A percentile compares a stretch with the other conserved stretches of the same genome.
Conservation (phyloP, 1,139 yeast genomes). For the Pichia sp. region DNA sequence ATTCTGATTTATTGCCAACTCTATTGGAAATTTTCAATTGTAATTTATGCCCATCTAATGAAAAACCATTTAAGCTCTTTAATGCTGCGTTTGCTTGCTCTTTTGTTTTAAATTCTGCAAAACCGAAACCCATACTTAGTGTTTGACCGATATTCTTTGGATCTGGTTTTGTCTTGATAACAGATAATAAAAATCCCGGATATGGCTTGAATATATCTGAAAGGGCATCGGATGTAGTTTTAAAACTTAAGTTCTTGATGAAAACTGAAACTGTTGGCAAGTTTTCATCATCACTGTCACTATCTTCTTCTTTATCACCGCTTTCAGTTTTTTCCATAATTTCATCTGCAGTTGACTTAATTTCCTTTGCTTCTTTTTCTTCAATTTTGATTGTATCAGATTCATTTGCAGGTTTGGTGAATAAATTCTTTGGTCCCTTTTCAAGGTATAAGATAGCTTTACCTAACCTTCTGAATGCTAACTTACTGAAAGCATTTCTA, state of each 20-base stretch:
- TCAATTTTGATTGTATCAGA: conserved; percentile 30
- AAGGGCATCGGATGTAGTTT: conserved; percentile 59
- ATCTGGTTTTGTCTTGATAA: conserved; percentile 84
- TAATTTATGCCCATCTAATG: conserved; percentile 82
- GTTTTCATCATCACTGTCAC: conserved; percentile 36
- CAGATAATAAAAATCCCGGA: conserved; percentile 76
- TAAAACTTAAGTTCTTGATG: conserved; percentile 85
- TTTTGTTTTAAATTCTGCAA: conserved; percentile 77
- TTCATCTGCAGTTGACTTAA: conserved; percentile 39
- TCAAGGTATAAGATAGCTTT: conserved; percentile 83
- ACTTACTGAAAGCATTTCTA: conserved; percentile 79
- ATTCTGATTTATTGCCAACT: conserved; percentile 30
- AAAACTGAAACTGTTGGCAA: conserved; percentile 78
- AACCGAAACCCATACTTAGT: conserved; percentile 96
- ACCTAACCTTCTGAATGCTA: conserved; percentile 82
- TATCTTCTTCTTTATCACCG: conserved; percentile 24
- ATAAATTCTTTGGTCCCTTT: conserved; percentile 85
- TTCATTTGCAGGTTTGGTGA: conserved; percentile 49
- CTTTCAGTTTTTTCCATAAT: conserved; percentile 28
- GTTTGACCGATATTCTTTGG: conserved; percentile 59
- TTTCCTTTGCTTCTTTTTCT: conserved; percentile 33
- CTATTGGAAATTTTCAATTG: conserved; percentile 87
- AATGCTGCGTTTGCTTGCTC: conserved; percentile 78
- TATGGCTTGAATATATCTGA: conserved; percentile 57
- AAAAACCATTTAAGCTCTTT: conserved; percentile 64